Evolutionary conservation across 2,329 filamentous ascomycete species (phyloP), one percentile per base, ranked within the genome.

Genomic region (Microdochium paspali): DNA sequence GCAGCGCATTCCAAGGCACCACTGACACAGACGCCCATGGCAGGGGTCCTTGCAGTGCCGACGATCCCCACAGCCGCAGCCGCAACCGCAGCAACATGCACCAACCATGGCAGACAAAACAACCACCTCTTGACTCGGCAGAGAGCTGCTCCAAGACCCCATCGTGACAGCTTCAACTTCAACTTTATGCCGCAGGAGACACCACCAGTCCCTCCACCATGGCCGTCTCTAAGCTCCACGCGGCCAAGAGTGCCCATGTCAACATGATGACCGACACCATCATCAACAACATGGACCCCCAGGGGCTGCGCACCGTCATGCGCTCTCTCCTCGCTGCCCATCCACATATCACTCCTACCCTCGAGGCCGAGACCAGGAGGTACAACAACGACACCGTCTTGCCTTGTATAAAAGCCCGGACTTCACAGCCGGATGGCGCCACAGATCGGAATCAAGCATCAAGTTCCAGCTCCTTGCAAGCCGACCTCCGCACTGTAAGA

Each of bases 201-300:
- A 12, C 35, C 15, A 20, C 18, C 10, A 30, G 23, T 13, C 28
- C 43, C 24, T 13, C 25, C 26, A 24, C 47, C 23, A 49, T 49
- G 45, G 28, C 48, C 5, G 13, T 15, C 20, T 10, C 47, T 21
- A 24, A 3, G 2, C 18, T 30, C 15, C n/a, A 32, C 9, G 44
- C 43, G 46, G 50, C 50, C 46, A 58, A 53, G n/a, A 54, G 51
- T 30, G 64, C 67, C 24, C 69, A 72, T 53, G 66, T 71, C 51
- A 72, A 72, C 46, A 68, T 71, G 63, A 71, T 71, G 69, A 67
- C 64, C 2, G 69, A 71, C 48, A 69, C 64, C 3, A 63, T 71
- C 48, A 67, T 72, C 46, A 65, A 63, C n/a, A 71, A 67, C 43
- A 50, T 72, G 23, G 60, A 66, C 1, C 52, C 58, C 1, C 66